Conservation (phyloP, 306 rosid genomes). For the Ochetophila trinervis region DNA sequence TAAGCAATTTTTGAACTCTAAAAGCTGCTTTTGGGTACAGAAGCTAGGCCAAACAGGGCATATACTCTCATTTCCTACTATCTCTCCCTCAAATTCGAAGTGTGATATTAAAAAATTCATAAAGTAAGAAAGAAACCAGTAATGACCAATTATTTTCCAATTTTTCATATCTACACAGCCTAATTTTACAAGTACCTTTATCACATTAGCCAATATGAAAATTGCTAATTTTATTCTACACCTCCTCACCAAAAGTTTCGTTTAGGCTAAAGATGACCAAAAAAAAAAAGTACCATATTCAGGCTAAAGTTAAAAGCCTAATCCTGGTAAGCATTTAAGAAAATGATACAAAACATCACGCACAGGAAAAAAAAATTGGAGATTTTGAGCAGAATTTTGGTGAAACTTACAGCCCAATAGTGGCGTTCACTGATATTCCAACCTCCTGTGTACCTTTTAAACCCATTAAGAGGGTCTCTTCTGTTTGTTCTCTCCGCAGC, state of each 20-base stretch:
- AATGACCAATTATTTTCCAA: no score
- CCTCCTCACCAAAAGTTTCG: neutral
- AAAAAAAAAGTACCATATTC: neutral
- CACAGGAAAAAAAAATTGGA: neutral
- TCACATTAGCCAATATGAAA: neutral
- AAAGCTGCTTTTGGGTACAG: no score
- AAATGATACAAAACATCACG: neutral
- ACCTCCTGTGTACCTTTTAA: slow-evolving; percentile 39
- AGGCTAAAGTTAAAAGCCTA: neutral
- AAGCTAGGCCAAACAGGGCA: no score
- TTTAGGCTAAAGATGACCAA: no score
- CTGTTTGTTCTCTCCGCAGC: slow-evolving; percentile 46
- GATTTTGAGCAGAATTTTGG: neutral
- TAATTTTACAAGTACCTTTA: neutral
- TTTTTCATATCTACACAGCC: neutral
- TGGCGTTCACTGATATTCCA: slow-evolving; percentile 59
- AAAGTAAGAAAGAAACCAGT: no score
- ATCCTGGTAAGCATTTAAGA: neutral
- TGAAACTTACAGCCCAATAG: slow-evolving; percentile 52
- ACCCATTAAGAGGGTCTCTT: slow-evolving; percentile 50
- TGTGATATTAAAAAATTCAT: no score
- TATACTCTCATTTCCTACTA: no score
- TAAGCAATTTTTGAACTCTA: no score
- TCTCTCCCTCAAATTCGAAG: no score
- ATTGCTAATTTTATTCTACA: neutral